phyloP scores from a whole-genome alignment of 164 flowering plant species.

The Liquidambar formosana region DNA sequence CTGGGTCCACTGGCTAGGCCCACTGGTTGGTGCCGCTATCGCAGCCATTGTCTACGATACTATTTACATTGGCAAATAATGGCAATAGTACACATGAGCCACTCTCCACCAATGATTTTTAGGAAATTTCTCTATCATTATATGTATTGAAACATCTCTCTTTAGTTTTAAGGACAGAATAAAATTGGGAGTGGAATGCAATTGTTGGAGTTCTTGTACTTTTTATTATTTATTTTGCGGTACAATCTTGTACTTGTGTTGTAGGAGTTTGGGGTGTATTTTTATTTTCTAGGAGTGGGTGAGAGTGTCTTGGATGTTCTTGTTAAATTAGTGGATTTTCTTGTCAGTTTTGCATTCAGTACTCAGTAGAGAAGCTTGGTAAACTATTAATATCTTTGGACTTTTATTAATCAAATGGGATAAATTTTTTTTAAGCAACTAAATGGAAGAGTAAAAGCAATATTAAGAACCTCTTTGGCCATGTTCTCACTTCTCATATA shows the following conservation, averaged over 20 bases:
- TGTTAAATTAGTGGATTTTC: neutral
- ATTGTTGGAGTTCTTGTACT: neutral
- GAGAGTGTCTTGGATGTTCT: neutral
- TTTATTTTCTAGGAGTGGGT: neutral
- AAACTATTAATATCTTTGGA: too few relatives aligned
- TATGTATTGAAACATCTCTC: neutral
- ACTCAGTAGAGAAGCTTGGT: neutral
- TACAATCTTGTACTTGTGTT: too few relatives aligned
- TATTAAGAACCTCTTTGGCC: too few relatives aligned
- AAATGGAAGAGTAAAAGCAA: too few relatives aligned
- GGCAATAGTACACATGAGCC: slow-evolving; percentile 25
- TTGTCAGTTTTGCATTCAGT: neutral
- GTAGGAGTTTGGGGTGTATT: neutral
- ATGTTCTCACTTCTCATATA: too few relatives aligned
- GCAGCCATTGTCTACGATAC: slow-evolving; percentile 47
- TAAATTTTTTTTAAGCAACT: too few relatives aligned
- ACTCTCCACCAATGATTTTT: slow-evolving; percentile 38
- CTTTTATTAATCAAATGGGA: too few relatives aligned
- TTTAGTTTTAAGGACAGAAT: neutral
- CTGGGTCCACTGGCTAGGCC: slow-evolving; percentile 59
- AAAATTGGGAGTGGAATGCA: neutral
- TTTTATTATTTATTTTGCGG: too few relatives aligned
- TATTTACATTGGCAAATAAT: slow-evolving; percentile 43
- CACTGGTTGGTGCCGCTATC: slow-evolving; percentile 44
- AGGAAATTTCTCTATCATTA: neutral